Evolutionary conservation across 192 early-diverging fungal species (phyloP).

Genomic region (Spizellomyces sp.): DNA sequence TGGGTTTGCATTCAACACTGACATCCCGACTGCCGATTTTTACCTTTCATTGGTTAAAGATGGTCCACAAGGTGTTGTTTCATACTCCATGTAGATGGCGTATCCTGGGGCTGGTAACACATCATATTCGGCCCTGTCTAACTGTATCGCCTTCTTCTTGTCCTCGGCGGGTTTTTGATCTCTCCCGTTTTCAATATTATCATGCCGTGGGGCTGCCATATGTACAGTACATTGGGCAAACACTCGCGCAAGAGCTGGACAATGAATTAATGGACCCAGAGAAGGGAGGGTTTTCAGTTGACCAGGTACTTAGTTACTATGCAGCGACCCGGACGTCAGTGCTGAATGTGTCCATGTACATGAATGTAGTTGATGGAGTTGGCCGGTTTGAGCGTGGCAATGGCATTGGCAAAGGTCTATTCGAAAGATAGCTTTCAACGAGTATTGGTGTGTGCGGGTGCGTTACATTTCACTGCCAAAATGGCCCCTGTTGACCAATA

Average conservation of each 20-base stretch:
- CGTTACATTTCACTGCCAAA: not conserved
- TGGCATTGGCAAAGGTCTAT: slow-evolving; percentile 77
- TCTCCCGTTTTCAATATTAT: too few species aligned
- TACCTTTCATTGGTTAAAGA: too few species aligned
- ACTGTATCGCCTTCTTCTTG: too few species aligned
- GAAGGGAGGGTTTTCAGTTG: slow-evolving; percentile 83
- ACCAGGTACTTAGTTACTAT: slow-evolving; percentile 63
- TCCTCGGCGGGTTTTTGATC: too few species aligned
- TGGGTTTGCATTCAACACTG: too few species aligned
- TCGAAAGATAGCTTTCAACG: slow-evolving; percentile 48
- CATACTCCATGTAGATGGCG: too few species aligned
- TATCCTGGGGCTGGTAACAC: too few species aligned
- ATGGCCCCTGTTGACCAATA: too few species aligned
- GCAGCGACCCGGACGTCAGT: slow-evolving; percentile 16
- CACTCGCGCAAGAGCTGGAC: slow-evolving; percentile 73
- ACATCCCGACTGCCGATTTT: too few species aligned
- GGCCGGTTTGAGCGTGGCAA: slow-evolving; percentile 91
- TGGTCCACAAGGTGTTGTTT: too few species aligned
- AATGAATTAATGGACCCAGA: slow-evolving; percentile 78
- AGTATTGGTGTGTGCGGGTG: slow-evolving; percentile 24
- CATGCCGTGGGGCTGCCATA: not conserved
- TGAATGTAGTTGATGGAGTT: slow-evolving; percentile 49
- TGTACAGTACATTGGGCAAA: slow-evolving; percentile 45
- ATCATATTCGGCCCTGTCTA: too few species aligned
- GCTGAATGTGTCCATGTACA: not conserved